A percentile compares a stretch with the other conserved stretches of the same genome.
Conservation (phyloP, 352 stramenopile species). For the Pythium sukuiense region DNA sequence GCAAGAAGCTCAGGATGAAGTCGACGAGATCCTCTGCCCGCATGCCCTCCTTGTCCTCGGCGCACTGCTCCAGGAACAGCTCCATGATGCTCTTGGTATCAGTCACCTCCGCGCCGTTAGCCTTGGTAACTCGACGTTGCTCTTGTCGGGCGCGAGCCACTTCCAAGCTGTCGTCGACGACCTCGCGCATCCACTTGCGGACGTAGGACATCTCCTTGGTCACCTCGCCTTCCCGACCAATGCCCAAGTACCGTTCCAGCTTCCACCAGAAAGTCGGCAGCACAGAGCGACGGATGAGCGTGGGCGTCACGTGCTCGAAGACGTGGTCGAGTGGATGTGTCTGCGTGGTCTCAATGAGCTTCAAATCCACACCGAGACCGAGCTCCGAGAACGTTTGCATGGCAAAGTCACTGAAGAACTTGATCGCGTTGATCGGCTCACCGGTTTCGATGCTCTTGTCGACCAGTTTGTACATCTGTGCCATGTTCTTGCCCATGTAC, state of each 20-base stretch:
- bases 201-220: constrained; percentile 27
- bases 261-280: constrained; percentile 53
- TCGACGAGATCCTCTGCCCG: constrained; percentile 60
- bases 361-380: constrained; percentile 46
- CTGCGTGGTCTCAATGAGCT: constrained; percentile 35
- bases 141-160: constrained; percentile 33
- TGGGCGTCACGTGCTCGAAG: constrained; percentile 32
- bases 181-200: constrained; percentile 36
- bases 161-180: background rate
- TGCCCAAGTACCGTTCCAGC: constrained; percentile 42
- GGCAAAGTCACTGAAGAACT: constrained; percentile 43
- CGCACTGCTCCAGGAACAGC: constrained; percentile 21
- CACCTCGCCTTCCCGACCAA: constrained; percentile 42
- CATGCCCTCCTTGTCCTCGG: constrained; percentile 23
- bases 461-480: constrained; percentile 13
- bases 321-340: constrained; percentile 44
- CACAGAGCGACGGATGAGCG: constrained; percentile 45
- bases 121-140: constrained; percentile 11
- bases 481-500: constrained; percentile 12
- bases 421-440: constrained; percentile 18
- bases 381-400: constrained; percentile 59
- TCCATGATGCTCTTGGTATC: constrained; percentile 22
- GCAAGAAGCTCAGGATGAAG: constrained; percentile 67
- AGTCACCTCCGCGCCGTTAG: background rate
- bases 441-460: constrained; percentile 7